These are phyloP conservation scores for Russula ochroleuca DNA, from an alignment of 768 basidiomycete genomes.

Conservation along the genomic window DNA sequence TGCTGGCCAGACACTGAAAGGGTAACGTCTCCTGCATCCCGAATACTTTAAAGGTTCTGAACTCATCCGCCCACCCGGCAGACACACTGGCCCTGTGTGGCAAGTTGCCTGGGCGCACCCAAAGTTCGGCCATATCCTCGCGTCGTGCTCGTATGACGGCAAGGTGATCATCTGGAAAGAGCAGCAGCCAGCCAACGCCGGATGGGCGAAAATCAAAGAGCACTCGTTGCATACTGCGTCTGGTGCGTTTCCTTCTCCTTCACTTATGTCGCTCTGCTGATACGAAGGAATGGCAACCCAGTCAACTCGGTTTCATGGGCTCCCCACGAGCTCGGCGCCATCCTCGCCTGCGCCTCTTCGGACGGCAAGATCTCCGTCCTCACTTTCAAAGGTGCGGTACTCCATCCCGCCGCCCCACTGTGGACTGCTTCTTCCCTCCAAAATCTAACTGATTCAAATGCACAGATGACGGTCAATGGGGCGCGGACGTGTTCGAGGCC, in stretches of 20 bases:
- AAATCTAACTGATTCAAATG: constrained; percentile 1
- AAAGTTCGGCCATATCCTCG: constrained; percentile 93
- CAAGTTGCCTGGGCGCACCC: constrained; percentile 98
- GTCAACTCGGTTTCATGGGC: constrained; percentile 99
- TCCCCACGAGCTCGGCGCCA: constrained; percentile 96
- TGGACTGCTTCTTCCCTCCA: too few relatives aligned
- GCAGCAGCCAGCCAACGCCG: constrained; percentile 47
- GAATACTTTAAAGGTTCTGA: neutral
- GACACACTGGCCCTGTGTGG: constrained; percentile 97
- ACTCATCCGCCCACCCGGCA: constrained; percentile 33
- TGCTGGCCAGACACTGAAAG: constrained; percentile 70
- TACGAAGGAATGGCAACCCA: constrained; percentile 31
- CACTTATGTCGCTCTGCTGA: neutral
- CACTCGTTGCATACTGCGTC: constrained; percentile 92
- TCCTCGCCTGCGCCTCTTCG: constrained; percentile 93
- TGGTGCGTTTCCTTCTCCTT: constrained; percentile 46
- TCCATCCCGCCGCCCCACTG: neutral
- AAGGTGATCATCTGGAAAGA: constrained; percentile 99
- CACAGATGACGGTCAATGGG: constrained; percentile 93
- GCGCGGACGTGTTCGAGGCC: constrained; percentile 89
- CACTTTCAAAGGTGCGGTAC: constrained; percentile 86
- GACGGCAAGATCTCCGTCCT: constrained; percentile 97
- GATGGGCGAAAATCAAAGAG: constrained; percentile 94
- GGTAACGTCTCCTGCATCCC: constrained; percentile 41
- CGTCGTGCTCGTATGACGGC: constrained; percentile 98